phyloP scores from a whole-genome alignment of 1,284 basidiomycete genomes.

The Boletus chippewaensis region DNA sequence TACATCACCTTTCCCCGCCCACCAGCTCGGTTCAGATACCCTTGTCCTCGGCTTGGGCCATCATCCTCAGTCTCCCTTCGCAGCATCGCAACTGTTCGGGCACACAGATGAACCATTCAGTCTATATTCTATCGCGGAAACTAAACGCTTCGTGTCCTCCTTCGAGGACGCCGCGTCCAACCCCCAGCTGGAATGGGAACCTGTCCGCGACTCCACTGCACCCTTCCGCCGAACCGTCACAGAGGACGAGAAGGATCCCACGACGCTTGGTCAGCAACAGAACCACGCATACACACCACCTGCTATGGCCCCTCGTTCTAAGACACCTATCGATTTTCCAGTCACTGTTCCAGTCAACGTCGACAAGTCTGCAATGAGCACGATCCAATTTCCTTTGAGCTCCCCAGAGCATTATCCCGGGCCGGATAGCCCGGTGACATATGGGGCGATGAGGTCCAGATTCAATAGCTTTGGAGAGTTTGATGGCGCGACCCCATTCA shows the following conservation, averaged over 20 bases:
- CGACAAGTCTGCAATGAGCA: conserved; percentile 48
- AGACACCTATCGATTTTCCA: conserved; percentile 53
- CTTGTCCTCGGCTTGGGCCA: conserved; percentile 42
- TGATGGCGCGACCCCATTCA: conserved; percentile 64
- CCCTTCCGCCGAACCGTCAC: conserved; percentile 77
- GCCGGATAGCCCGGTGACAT: conserved; percentile 50
- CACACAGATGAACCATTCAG: conserved; percentile 69
- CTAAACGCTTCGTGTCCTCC: conserved; percentile 46
- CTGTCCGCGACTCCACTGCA: conserved; percentile 54
- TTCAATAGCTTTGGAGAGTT: conserved; percentile 66
- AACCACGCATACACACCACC: conserved; percentile 31
- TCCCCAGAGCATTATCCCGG: conserved; percentile 55
- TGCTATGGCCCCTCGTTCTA: conserved; percentile 40
- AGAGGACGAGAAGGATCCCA: conserved; percentile 68
- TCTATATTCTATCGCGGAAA: conserved; percentile 74
- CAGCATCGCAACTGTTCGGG: conserved; percentile 80
- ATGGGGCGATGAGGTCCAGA: conserved; percentile 45
- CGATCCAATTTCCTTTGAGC: conserved; percentile 73
- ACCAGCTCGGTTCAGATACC: conserved; percentile 41
- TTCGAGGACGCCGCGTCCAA: conserved; percentile 49
- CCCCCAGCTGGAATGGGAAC: conserved; percentile 48
- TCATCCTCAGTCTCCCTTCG: conserved; percentile 78
- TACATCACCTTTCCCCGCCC: conserved; percentile 44
- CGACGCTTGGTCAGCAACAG: conserved; percentile 40
- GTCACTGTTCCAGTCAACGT: conserved; percentile 42